phyloP scores from a whole-genome alignment of 495 filamentous ascomycete genomes.

The Letharia columbiana region DNA sequence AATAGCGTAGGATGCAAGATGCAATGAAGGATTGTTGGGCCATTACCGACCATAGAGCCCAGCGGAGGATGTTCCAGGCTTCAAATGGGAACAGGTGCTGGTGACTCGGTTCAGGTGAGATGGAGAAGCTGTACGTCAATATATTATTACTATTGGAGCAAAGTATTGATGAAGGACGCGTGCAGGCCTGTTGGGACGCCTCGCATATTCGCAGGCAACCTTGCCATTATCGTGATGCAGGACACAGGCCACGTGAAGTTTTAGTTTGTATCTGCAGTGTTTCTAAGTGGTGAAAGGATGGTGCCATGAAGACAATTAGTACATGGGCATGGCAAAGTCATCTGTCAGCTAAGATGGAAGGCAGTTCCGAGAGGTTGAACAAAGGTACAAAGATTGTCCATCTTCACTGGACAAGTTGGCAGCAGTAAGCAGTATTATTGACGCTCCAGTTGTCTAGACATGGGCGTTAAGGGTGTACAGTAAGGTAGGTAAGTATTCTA shows the following conservation, averaged over 20 bases:
- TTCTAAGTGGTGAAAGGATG: neutral
- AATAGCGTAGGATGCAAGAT: neutral
- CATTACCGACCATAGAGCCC: neutral
- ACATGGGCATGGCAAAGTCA: neutral
- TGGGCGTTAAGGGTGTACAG: no score
- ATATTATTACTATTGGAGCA: neutral
- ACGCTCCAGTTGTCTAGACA: neutral
- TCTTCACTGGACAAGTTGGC: neutral
- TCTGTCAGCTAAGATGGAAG: neutral
- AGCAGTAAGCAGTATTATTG: neutral
- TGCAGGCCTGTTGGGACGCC: neutral
- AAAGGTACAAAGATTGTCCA: no score
- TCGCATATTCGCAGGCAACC: conserved; percentile 2
- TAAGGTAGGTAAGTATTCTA: neutral
- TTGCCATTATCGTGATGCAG: conserved; percentile 3
- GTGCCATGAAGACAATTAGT: neutral
- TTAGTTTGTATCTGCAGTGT: neutral
- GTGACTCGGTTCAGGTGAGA: neutral
- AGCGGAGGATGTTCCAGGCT: neutral
- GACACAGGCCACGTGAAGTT: neutral
- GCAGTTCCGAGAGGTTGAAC: neutral
- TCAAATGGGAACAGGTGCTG: neutral
- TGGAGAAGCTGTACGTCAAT: neutral
- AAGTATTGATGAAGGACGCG: neutral
- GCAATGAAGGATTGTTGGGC: neutral